Evolutionary conservation across 768 basidiomycete species (phyloP).

Genomic region (Sistotremastrum niveocremeum): DNA sequence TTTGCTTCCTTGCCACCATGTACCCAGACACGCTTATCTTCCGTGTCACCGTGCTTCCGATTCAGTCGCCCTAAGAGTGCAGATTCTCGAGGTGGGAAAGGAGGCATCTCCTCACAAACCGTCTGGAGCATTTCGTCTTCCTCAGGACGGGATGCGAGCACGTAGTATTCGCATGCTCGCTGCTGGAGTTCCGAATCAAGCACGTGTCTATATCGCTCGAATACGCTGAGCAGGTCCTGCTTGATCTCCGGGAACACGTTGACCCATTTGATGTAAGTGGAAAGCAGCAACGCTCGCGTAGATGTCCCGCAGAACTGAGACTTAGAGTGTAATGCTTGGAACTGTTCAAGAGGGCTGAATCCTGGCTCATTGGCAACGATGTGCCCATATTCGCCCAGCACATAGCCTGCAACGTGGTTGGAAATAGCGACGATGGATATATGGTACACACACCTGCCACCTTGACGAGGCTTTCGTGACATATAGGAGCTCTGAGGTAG

Average conservation of each 20-base stretch:
- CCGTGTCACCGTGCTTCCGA: constrained; percentile 82
- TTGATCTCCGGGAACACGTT: constrained; percentile 99
- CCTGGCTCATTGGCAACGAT: constrained; percentile 91
- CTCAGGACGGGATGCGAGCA: constrained; percentile 69
- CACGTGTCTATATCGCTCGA: constrained; percentile 95
- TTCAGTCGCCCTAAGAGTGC: constrained; percentile 78
- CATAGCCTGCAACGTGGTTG: constrained; percentile 49
- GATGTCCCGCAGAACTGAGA: constrained; percentile 89
- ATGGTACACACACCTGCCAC: constrained; percentile 57
- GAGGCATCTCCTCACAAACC: constrained; percentile 98
- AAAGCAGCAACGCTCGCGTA: constrained; percentile 83
- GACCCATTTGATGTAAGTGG: constrained; percentile 99
- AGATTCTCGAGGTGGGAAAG: constrained; percentile 91
- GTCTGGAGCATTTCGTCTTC: constrained; percentile 90
- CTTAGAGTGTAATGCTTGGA: constrained; percentile 84
- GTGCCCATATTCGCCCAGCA: constrained; percentile 97
- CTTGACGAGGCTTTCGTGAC: constrained; percentile 91
- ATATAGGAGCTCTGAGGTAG: constrained; percentile 70
- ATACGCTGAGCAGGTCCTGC: constrained; percentile 82
- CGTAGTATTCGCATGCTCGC: constrained; percentile 94
- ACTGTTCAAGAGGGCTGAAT: constrained; percentile 89
- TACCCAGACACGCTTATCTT: constrained; percentile 91
- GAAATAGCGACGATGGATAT: neutral
- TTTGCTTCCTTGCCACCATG: constrained; percentile 92
- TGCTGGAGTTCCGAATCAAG: constrained; percentile 96